phyloP scores from a whole-genome alignment of 768 basidiomycete species.

The Naematelia aurantialba region DNA sequence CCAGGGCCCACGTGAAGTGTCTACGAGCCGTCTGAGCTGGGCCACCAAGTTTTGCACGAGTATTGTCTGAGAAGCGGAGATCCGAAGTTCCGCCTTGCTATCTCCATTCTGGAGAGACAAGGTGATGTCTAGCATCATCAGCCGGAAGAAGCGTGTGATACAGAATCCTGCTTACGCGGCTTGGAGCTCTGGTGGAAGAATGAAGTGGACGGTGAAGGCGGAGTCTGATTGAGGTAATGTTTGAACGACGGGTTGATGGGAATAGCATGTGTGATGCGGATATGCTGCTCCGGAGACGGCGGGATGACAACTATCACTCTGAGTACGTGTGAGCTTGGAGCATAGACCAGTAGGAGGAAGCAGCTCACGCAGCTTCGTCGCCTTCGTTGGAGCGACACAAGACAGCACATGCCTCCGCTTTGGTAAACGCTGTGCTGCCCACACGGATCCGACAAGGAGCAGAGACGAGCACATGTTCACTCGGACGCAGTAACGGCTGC shows the following conservation, averaged over 20 bases:
- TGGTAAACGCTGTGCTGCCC: conserved; percentile 13
- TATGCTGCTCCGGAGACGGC: not conserved
- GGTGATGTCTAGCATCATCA: conserved; percentile 26
- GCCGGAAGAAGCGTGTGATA: not conserved
- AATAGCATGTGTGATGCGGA: conserved; percentile 19
- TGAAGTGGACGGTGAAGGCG: conserved; percentile 38
- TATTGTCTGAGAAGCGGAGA: conserved; percentile 23
- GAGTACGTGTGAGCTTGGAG: not conserved
- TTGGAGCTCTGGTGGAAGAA: conserved; percentile 38
- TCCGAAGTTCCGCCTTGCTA: conserved; percentile 22
- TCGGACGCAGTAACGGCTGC: conserved; percentile 12
- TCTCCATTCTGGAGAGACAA: conserved; percentile 15
- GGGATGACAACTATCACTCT: conserved; percentile 24
- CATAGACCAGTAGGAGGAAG: not conserved
- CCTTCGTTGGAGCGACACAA: not conserved
- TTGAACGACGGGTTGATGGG: conserved; percentile 24
- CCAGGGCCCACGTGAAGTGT: conserved; percentile 20
- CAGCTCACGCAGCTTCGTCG: conserved; percentile 14
- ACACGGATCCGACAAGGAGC: conserved; percentile 21
- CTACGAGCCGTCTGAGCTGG: conserved; percentile 25
- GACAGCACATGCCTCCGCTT: conserved; percentile 13
- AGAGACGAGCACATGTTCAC: conserved; percentile 14
- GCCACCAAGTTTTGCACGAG: conserved; percentile 25
- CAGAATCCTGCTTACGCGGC: conserved; percentile 28
- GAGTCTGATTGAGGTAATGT: conserved; percentile 32